A percentile compares a stretch with the other conserved stretches of the same genome.
Evolutionary conservation across 1,284 basidiomycete genomes (phyloP).

Genomic region (Leccinum angustisporum): DNA sequence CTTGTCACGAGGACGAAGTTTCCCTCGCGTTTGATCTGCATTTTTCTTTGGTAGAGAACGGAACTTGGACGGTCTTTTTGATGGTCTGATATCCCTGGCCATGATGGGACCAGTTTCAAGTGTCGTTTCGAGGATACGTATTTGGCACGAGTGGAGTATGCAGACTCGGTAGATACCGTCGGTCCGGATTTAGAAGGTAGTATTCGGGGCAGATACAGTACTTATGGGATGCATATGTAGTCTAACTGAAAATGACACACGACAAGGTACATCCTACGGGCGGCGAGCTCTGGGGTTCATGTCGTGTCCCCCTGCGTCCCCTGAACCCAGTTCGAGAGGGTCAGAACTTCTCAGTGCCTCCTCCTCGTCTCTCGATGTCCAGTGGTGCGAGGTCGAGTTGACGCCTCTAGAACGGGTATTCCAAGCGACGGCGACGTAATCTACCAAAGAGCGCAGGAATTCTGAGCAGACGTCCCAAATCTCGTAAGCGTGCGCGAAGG

Average conservation of each 20-base stretch:
- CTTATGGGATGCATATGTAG: neutral
- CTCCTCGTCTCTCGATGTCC: slow-evolving; percentile 34
- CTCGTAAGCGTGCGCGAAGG: slow-evolving; percentile 36
- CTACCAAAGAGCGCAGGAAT: slow-evolving; percentile 16
- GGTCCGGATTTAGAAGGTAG: slow-evolving; percentile 25
- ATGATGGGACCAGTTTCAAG: slow-evolving; percentile 11
- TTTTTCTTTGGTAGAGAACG: slow-evolving; percentile 9
- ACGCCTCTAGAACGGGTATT: slow-evolving; percentile 20
- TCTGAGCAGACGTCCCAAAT: slow-evolving; percentile 25
- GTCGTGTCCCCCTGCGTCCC: neutral
- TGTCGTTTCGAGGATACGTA: neutral
- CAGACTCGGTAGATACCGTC: slow-evolving; percentile 8
- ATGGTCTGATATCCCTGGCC: slow-evolving; percentile 17
- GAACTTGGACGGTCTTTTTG: slow-evolving; percentile 14
- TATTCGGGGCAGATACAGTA: slow-evolving; percentile 7
- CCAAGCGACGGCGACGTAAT: slow-evolving; percentile 16
- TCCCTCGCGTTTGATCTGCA: slow-evolving; percentile 13
- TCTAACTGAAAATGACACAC: neutral
- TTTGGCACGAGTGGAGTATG: neutral
- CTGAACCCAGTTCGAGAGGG: slow-evolving; percentile 23
- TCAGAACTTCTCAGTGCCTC: slow-evolving; percentile 27
- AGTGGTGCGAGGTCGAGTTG: slow-evolving; percentile 31
- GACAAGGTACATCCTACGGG: slow-evolving; percentile 11
- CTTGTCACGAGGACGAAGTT: slow-evolving; percentile 4
- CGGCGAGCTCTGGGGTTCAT: neutral